These are phyloP conservation scores for Phanerochaete sordida DNA, from an alignment of 768 basidiomycete genomes.

Conservation along the genomic window DNA sequence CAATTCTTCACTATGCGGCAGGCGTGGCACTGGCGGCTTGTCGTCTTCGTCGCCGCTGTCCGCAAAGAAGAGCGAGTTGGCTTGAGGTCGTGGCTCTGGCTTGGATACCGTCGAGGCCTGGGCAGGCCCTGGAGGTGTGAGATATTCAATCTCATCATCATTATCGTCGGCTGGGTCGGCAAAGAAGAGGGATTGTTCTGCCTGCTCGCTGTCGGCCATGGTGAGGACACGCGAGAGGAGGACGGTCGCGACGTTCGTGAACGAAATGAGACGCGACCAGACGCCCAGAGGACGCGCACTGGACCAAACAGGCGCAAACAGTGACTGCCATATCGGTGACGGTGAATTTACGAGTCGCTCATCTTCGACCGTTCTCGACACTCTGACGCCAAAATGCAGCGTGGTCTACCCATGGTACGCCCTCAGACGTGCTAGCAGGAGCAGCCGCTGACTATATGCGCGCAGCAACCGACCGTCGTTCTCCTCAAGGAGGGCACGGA, in stretches of 20 bases:
- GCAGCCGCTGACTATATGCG: constrained; percentile 14
- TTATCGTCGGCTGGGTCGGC: constrained; percentile 53
- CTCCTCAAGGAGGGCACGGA: constrained; percentile 96
- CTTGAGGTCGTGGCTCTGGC: constrained; percentile 8
- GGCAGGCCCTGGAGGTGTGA: constrained; percentile 7
- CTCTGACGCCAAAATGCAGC: constrained; percentile 63
- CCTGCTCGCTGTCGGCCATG: constrained; percentile 15
- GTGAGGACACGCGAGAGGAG: neutral
- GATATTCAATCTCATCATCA: constrained; percentile 14
- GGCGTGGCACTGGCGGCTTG: neutral
- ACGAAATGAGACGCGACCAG: constrained; percentile 11
- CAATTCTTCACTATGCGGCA: neutral
- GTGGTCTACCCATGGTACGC: constrained; percentile 73
- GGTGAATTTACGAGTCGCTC: constrained; percentile 2
- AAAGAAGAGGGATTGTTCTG: constrained; percentile 44
- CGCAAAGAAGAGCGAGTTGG: constrained; percentile 36
- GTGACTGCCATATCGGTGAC: neutral
- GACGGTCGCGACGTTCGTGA: neutral
- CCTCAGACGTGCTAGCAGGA: neutral
- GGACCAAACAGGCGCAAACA: constrained; percentile 19
- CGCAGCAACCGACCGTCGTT: constrained; percentile 94
- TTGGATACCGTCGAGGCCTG: neutral
- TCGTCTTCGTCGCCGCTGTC: constrained; percentile 44
- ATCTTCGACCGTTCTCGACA: neutral
- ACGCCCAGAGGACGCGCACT: constrained; percentile 21